Evolutionary conservation across 768 basidiomycete species (phyloP).

Genomic region (Pisolithus marmoratus): DNA sequence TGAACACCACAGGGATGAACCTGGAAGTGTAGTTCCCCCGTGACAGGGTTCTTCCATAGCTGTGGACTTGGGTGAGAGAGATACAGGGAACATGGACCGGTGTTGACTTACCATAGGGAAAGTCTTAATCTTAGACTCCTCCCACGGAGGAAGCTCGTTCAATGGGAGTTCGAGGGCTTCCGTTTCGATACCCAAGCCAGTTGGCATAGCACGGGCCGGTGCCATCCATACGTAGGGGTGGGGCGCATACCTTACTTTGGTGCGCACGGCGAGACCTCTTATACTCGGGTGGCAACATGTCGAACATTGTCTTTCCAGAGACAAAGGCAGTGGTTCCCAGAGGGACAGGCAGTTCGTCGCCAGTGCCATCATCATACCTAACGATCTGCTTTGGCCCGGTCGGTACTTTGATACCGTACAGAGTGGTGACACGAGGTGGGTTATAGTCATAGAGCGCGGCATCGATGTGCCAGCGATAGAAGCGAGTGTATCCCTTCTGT

Average conservation of each 20-base stretch:
- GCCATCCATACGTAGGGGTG: conserved; percentile 94
- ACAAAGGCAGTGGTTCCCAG: conserved; percentile 85
- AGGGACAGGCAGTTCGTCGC: conserved; percentile 76
- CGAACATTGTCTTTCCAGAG: conserved; percentile 80
- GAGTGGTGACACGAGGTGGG: conserved; percentile 80
- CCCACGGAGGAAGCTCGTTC: conserved; percentile 76
- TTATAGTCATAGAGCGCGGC: conserved; percentile 75
- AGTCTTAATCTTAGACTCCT: conserved; percentile 66
- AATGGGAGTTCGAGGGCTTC: conserved; percentile 69
- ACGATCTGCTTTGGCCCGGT: conserved; percentile 55
- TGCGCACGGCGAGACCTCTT: conserved; percentile 79
- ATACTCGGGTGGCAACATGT: conserved; percentile 59
- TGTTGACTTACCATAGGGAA: conserved; percentile 50
- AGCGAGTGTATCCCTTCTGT: conserved; percentile 72
- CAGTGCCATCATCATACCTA: conserved; percentile 83
- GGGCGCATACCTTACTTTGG: conserved; percentile 72
- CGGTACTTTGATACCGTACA: conserved; percentile 75
- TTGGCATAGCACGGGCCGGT: conserved; percentile 62
- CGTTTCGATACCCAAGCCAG: conserved; percentile 76
- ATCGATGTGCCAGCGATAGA: conserved; percentile 92
- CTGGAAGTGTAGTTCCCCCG: conserved; percentile 77
- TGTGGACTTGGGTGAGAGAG: conserved; percentile 22
- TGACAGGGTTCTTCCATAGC: conserved; percentile 92
- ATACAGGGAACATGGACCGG: neutral
- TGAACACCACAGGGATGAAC: conserved; percentile 79